Percentiles rank a stretch among this genome's conserved stretches.
Conservation (phyloP, 306 rosid species). For the Coriaria nepalensis region DNA sequence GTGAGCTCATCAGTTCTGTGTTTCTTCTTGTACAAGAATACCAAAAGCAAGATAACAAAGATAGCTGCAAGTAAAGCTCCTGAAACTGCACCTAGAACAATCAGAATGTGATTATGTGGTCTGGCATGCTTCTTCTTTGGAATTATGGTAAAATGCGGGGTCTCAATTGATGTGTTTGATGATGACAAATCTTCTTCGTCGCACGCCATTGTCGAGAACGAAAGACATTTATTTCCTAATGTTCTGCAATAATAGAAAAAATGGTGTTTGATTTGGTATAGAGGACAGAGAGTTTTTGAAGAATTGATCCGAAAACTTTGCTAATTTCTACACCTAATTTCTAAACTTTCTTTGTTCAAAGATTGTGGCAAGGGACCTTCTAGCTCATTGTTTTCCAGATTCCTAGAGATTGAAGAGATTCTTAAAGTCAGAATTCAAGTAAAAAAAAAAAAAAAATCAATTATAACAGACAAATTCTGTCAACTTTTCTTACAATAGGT, state of each 20-base stretch:
- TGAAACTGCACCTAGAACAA: constrained; percentile 39
- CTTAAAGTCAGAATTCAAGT: neutral
- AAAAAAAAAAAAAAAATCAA: neutral
- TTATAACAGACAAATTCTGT: neutral
- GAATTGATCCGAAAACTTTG: no score
- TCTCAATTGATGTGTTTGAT: constrained; percentile 49
- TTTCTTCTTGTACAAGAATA: constrained; percentile 32
- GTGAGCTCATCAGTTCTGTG: constrained; percentile 32
- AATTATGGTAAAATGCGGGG: constrained; percentile 64
- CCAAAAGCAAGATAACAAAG: constrained; percentile 24
- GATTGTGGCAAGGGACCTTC: constrained; percentile 68
- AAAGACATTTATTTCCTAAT: constrained; percentile 64
- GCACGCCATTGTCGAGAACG: constrained; percentile 58
- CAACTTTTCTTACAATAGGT: constrained; percentile 51
- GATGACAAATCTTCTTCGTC: constrained; percentile 34
- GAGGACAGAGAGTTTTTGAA: no score
- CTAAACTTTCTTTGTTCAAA: constrained; percentile 56
- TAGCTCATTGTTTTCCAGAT: constrained; percentile 72
- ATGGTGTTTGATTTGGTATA: no score
- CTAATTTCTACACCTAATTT: constrained; percentile 61
- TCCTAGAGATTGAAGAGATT: constrained; percentile 29
- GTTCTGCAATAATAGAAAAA: no score
- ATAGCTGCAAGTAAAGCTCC: constrained; percentile 40
- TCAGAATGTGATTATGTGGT: constrained; percentile 27
- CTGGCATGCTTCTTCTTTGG: constrained; percentile 27